Evolutionary conservation across 2,329 filamentous ascomycete genomes (phyloP).

Genomic region (Colletotrichum sp.): DNA sequence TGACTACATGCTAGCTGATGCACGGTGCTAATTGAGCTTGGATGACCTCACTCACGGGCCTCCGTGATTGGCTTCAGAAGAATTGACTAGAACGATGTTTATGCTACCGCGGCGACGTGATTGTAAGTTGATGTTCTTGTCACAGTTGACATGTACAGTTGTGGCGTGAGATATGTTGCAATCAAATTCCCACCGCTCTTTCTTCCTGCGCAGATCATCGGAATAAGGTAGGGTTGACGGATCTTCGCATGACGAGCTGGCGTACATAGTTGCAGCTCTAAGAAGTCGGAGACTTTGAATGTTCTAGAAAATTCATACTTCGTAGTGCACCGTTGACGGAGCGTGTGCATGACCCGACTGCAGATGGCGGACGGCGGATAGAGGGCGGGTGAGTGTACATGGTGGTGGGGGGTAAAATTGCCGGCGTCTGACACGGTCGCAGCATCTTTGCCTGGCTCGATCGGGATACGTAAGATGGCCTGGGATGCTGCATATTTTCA

Average conservation of each 20-base stretch:
- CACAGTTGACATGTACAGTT: background rate
- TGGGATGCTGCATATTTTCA: constrained; percentile 1
- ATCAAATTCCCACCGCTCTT: constrained; percentile 16
- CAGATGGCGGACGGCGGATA: background rate
- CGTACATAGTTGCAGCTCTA: constrained; percentile 14
- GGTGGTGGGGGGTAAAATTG: background rate
- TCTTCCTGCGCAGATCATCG: constrained; percentile 9
- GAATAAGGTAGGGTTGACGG: background rate
- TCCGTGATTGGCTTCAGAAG: background rate
- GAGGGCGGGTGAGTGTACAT: background rate
- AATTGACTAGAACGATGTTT: background rate
- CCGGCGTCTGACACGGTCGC: constrained; percentile 5
- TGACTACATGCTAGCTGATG: background rate
- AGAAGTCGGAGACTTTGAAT: background rate
- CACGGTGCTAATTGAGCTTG: background rate
- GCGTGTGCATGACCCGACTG: constrained; percentile 12
- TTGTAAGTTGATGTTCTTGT: background rate
- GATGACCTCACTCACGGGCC: background rate
- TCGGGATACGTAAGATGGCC: background rate
- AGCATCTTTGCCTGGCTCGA: background rate
- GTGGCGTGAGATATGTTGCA: constrained; percentile 10
- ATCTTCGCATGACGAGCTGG: constrained; percentile 13
- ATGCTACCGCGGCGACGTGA: background rate
- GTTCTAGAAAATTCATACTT: constrained; percentile 6
- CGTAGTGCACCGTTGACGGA: background rate